Conservation (phyloP, 2,329 filamentous ascomycete species). For the Tolypocladium guangdongense region DNA sequence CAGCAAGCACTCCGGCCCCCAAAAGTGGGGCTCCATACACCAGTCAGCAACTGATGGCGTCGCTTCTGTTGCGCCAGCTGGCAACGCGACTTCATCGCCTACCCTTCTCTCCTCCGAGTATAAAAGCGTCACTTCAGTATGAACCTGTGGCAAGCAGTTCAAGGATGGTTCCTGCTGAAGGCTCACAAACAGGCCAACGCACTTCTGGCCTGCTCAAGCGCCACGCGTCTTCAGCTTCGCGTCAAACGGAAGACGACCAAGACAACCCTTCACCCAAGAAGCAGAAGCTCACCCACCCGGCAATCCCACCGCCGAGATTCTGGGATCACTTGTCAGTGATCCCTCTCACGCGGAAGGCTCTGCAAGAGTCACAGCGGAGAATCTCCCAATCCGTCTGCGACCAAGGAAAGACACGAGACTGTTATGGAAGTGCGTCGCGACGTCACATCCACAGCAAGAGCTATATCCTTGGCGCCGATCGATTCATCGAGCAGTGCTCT, state of each 20-base stretch:
- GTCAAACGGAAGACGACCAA: neutral
- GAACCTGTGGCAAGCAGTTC: neutral
- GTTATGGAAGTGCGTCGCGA: neutral
- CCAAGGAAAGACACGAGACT: neutral
- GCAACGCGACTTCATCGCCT: too few relatives aligned
- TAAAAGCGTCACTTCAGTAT: neutral
- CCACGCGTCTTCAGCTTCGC: neutral
- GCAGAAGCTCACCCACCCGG: constrained; percentile 1
- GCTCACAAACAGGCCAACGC: neutral
- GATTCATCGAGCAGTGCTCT: too few relatives aligned
- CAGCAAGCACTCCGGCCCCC: too few relatives aligned
- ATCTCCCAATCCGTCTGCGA: neutral
- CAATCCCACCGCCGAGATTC: constrained; percentile 1
- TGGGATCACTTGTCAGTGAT: constrained; percentile 1
- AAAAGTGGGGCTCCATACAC: too few relatives aligned
- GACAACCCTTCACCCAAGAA: neutral
- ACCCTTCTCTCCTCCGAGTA: too few relatives aligned
- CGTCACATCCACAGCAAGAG: too few relatives aligned
- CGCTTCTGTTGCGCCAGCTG: too few relatives aligned
- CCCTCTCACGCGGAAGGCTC: neutral
- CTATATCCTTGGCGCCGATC: too few relatives aligned
- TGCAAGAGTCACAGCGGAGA: neutral
- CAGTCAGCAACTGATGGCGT: too few relatives aligned
- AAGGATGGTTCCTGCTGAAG: neutral
- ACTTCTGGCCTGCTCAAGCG: neutral